Evolutionary conservation across 768 basidiomycete genomes (phyloP), one percentile per base, ranked within the genome.

Genomic region (Jaapia argillacea): DNA sequence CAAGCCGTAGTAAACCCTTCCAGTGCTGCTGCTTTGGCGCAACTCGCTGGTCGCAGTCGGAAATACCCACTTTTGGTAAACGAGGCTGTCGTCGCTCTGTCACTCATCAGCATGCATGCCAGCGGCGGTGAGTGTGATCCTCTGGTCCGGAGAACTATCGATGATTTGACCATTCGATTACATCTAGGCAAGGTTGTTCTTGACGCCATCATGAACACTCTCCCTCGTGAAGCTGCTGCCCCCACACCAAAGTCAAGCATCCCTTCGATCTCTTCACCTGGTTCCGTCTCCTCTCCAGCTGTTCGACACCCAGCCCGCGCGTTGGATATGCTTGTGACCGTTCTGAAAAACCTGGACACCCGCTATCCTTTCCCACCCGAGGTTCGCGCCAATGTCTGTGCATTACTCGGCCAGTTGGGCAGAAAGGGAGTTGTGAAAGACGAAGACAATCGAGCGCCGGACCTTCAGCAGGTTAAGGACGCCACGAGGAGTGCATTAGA

Each of bases 41-140:
- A 72, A 44, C 75, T 96, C 45, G 68, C 93, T 14, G 75, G 76
- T 21, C 72, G 82, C 48, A 88, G 87, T 55, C 76, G 71, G 48
- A 83, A 80, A 56, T 90, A 89, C 56, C 83, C 87, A 1, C 68
- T 90, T 31, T 69, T 98, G 24, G 74, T 96, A 43, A 94, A 91
- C 51, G 94, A 98, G 59, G 87, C 83, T 2, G 69, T 93, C 18
- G 76, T 96, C 35, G 86, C 87, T 3, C 62, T 94, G 47, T 86
- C 81, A 33, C 58, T 97, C 40, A 61, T 97, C 45, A 79, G 79
- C 43, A 79, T 79, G 7, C 72, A 78, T 31, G 67, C 67, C 22
- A 60, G 67, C 38, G 86, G 83, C 47, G 79, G 89, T 85, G 60
- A 49, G 77, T 61, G 20, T 42, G 13, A 35, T 16, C 37, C 42